Evolutionary conservation across 164 flowering plant genomes (phyloP).

Genomic region (Saururus chinensis): DNA sequence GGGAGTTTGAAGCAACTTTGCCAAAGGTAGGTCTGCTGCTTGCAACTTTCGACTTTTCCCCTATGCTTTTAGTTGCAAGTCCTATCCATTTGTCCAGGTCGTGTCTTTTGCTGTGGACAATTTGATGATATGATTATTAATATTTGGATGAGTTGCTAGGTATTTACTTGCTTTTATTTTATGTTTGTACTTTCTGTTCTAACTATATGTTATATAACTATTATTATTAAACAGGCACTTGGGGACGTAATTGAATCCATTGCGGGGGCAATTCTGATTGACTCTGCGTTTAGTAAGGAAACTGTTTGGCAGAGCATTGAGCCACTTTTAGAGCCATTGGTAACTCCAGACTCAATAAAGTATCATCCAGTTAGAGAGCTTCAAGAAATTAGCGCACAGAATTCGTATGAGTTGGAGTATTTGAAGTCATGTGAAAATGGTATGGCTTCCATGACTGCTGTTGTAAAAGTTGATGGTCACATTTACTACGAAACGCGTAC

Average conservation of each 20-base stretch:
- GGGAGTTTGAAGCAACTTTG: slow-evolving; percentile 45
- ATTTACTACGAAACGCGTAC: slow-evolving; percentile 20
- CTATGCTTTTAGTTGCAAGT: not conserved
- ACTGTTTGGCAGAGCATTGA: slow-evolving; percentile 48
- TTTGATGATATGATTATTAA: too few species aligned
- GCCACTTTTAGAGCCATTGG: slow-evolving; percentile 57
- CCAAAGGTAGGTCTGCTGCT: not conserved
- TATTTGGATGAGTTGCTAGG: too few species aligned
- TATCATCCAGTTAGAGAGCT: slow-evolving; percentile 56
- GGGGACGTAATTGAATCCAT: slow-evolving; percentile 89
- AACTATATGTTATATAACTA: too few species aligned
- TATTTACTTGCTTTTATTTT: too few species aligned
- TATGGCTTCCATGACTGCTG: slow-evolving; percentile 20
- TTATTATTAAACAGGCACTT: slow-evolving; percentile 44
- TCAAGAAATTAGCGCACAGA: slow-evolving; percentile 29
- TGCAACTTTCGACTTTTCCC: not conserved
- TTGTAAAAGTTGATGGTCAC: slow-evolving; percentile 38
- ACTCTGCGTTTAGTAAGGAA: slow-evolving; percentile 52
- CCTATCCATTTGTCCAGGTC: not conserved
- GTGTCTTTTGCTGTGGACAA: too few species aligned
- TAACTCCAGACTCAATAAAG: slow-evolving; percentile 53
- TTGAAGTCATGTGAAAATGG: slow-evolving; percentile 9
- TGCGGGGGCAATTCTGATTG: slow-evolving; percentile 80
- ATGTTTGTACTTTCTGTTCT: too few species aligned
- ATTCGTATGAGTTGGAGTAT: slow-evolving; percentile 13